phyloP scores from a whole-genome alignment of 2,329 filamentous ascomycete species.

The Cercospora sp. region DNA sequence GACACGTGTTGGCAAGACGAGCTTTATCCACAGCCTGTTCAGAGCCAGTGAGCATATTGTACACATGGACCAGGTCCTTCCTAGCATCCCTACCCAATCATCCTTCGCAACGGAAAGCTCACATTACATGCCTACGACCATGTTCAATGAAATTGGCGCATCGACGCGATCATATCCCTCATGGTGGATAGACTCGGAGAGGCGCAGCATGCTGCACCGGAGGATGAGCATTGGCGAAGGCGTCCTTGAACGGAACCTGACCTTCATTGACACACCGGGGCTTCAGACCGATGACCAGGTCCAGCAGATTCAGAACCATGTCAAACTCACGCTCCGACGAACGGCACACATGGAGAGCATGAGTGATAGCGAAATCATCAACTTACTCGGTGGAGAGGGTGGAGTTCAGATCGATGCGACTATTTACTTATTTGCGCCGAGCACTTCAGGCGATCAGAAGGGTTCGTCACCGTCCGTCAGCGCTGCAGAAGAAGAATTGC shows the following conservation, averaged over 20 bases:
- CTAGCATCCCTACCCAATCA: slow-evolving; percentile 40
- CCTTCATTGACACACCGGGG: slow-evolving; percentile 84
- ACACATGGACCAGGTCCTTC: slow-evolving; percentile 68
- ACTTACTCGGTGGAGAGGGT: slow-evolving; percentile 75
- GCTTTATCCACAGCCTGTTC: slow-evolving; percentile 82
- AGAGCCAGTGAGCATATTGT: slow-evolving; percentile 89
- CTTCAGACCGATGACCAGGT: slow-evolving; percentile 56
- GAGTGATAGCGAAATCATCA: slow-evolving; percentile 71
- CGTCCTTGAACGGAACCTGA: slow-evolving; percentile 86
- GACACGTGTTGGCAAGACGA: slow-evolving; percentile 81
- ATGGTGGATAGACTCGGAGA: slow-evolving; percentile 84
- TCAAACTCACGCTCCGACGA: slow-evolving; percentile 67
- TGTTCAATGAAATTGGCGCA: slow-evolving; percentile 45
- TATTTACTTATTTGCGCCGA: slow-evolving; percentile 73
- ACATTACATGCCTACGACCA: slow-evolving; percentile 19
- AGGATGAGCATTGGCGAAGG: slow-evolving; percentile 72
- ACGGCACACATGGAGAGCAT: slow-evolving; percentile 63
- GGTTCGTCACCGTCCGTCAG: slow-evolving; percentile 1
- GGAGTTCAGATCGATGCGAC: slow-evolving; percentile 82
- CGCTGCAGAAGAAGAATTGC: slow-evolving; percentile 25
- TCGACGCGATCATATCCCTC: slow-evolving; percentile 67
- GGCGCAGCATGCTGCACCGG: slow-evolving; percentile 59
- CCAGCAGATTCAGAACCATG: slow-evolving; percentile 52
- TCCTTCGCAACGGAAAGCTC: slow-evolving; percentile 23
- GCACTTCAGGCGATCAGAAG: slow-evolving; percentile 40